A percentile compares a stretch with the other conserved stretches of the same genome.
These are phyloP conservation scores for Candida frijolesensis DNA, from an alignment of 1,139 yeast genomes.

Conservation along the genomic window DNA sequence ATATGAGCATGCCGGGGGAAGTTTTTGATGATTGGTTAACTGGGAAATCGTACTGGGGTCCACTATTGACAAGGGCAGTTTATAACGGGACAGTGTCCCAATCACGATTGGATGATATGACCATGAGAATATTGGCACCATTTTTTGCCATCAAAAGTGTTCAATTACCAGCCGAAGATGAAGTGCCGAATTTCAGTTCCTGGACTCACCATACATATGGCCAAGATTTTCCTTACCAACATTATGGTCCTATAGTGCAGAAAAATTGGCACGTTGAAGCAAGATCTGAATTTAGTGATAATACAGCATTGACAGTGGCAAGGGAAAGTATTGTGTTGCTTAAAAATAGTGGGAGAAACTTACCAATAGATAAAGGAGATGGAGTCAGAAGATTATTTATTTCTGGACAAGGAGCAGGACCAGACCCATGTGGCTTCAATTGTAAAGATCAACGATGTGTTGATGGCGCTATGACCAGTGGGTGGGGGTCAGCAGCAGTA, in stretches of 20 bases:
- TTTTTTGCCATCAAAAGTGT: constrained; percentile 47
- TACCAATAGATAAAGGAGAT: constrained; percentile 50
- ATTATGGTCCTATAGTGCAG: constrained; percentile 54
- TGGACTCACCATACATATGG: constrained; percentile 61
- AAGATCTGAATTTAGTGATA: constrained; percentile 49
- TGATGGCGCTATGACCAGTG: constrained; percentile 50
- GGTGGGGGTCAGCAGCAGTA: constrained; percentile 57
- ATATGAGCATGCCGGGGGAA: constrained; percentile 72
- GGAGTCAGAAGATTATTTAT: constrained; percentile 47
- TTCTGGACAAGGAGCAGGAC: constrained; percentile 52
- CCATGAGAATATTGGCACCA: constrained; percentile 57
- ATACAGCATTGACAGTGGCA: constrained; percentile 56
- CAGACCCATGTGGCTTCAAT: constrained; percentile 50
- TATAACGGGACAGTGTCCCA: constrained; percentile 60
- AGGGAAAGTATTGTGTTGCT: constrained; percentile 58
- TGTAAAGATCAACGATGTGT: constrained; percentile 52
- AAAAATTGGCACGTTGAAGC: constrained; percentile 61
- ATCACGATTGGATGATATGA: constrained; percentile 64
- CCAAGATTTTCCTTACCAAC: constrained; percentile 53
- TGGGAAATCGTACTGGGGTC: constrained; percentile 62
- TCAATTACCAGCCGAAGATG: constrained; percentile 39
- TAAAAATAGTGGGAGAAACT: constrained; percentile 49
- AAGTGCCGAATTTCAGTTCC: constrained; percentile 57
- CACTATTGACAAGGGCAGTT: constrained; percentile 55
- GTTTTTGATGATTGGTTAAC: constrained; percentile 53